Evolutionary conservation across 805 yeast species (phyloP), one percentile per base, ranked within the genome.

Genomic region (Saccharomycopsis schoenii): DNA sequence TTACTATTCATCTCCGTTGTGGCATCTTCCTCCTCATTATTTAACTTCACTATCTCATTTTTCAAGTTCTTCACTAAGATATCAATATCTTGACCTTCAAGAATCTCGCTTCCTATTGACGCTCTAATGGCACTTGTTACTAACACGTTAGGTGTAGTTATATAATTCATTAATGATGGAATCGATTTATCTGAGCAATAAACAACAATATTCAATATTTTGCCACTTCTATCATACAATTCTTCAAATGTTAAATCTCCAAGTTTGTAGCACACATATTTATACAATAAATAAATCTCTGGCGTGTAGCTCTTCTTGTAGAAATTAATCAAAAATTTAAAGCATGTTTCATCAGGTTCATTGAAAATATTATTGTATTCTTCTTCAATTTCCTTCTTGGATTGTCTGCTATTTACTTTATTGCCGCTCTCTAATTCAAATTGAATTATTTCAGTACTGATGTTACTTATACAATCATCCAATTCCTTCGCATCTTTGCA

Each of bases 221-320:
- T 81, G 55, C 88, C 92, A 0, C 96, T 86, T 64, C 81, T 82
- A 62, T 85, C 76, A 69, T 85, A 90, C 0, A 97, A 96, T 69
- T 94, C 98, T 72, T 93, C 97, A 72, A 94, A 94, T 0, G 99
- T 94, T 70, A 87, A 71, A 67, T 88, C 87, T 1, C 93, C 96
- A 19, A 94, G 80, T 15, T 84, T 81, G 61, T 81, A 82, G 60
- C 86, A 76, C 5, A 90, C 97, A 69, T 85, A 92, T 67, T 85
- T 85, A 71, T 89, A 80, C 63, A 93, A 89, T 5, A 88, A 74
- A 60, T 87, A 76, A 58, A 93, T 84, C 68, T 93, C 97, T 61
- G 89, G 93, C 1, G 96, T 88, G 69, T 89, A 90, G 2, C 96
- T 94, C 63, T 87, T 86, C 36, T 83, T 82, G 24, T 61, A 56